Evolutionary conservation across 1,139 yeast genomes (phyloP).

Genomic region (Debaryomyces subglobosus): DNA sequence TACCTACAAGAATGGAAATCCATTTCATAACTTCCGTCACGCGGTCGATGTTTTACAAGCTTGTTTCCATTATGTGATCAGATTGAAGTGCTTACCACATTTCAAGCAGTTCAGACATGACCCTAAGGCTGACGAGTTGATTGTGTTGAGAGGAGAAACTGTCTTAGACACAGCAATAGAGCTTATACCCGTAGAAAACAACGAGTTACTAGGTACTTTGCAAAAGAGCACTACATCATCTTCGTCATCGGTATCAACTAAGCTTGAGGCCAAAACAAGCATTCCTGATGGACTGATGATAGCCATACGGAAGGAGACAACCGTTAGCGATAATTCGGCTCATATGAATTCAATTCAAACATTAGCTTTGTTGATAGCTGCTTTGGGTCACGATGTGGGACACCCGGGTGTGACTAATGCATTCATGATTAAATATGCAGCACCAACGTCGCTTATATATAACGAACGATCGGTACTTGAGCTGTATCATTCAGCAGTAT

Average conservation of each 20-base stretch:
- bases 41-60: slow-evolving; percentile 96
- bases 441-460: slow-evolving; percentile 68
- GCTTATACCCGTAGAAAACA: slow-evolving; percentile 1
- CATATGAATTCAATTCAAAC: slow-evolving; percentile 51
- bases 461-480: slow-evolving; percentile 76
- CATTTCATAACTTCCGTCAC: slow-evolving; percentile 93
- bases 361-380: slow-evolving; percentile 70
- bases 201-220: not conserved
- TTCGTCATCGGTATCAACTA: not conserved
- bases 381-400: slow-evolving; percentile 93
- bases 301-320: not conserved
- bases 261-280: not conserved
- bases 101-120: slow-evolving; percentile 39
- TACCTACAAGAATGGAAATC: slow-evolving; percentile 80
- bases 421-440: slow-evolving; percentile 60
- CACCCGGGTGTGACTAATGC: slow-evolving; percentile 94
- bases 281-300: not conserved
- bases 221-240: not conserved
- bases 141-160: slow-evolving; percentile 3
- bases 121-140: slow-evolving; percentile 31
- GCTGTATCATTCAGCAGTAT: slow-evolving; percentile 78
- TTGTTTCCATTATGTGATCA: slow-evolving; percentile 63
- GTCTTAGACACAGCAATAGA: slow-evolving; percentile 2
- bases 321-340: slow-evolving; percentile 5
- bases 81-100: slow-evolving; percentile 50